Base-by-base conservation (phyloP, 768 basidiomycete species). In the Termitomyces sp. region DNA sequence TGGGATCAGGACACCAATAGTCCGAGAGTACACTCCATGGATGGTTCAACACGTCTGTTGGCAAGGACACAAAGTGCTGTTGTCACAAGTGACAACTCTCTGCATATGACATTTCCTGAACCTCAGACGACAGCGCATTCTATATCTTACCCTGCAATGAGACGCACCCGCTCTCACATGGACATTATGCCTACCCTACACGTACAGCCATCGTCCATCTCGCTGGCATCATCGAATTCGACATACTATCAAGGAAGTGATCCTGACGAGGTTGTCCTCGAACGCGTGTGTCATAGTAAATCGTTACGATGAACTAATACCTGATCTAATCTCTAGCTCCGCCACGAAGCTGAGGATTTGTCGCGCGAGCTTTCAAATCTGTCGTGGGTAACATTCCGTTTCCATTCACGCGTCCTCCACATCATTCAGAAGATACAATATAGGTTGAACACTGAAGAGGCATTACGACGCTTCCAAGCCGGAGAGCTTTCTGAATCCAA, bases 401-500 rank as follows among this genome's bases (percentile, higher is more conserved):
- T 51, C 42, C 58, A 59, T 57, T 47, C 51, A 53, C 28, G 29
- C 22, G 41, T 26, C n/a, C 42, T 52, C 41, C 36, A 20, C 41
- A 15, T 62, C 49, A 62, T 61, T 61, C 63, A 60, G 60, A 60
- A 56, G n/a, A 54, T 58, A 47, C 62, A 47, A 67, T 18, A 34
- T 61, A 89, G 87, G 44, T 72, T 89, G 29, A 75, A 82, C 49
- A 81, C 83, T 16, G 85, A 85, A 56, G 87, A 88, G 64, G 81
- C 78, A 28, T 68, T 94, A 20, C 73, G 72, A 47, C 80, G 76
- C 20, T 92, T 93, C 65, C 92, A 94, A 67, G 70, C 74, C 0
- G 87, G 86, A 36, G 72, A 83, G 56, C 73, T 92, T 4, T 67
- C 77, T 2, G 87, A 85, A 47, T 77, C 74, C n/a, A 85, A 93